Evolutionary conservation across 805 yeast genomes (phyloP), one percentile per base, ranked within the genome.

Genomic region (Clavispora phyllophila): DNA sequence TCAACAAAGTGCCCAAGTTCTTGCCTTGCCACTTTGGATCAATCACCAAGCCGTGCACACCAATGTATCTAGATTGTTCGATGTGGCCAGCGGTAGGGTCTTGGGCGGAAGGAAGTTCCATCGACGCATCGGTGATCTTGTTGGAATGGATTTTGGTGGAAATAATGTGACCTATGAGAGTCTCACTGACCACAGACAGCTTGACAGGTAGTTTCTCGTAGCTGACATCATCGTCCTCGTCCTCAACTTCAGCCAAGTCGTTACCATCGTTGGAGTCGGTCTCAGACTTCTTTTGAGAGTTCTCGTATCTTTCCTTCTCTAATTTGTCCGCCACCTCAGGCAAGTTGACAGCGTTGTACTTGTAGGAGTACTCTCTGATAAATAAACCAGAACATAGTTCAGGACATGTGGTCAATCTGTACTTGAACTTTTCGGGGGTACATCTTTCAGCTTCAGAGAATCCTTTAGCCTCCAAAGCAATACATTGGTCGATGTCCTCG

Each of bases 301-400:
- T 17, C 20, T 29, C 33, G 24, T 51, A 42, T n/a, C 48, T 58
- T 17, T 63, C 63, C 37, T 58, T 51, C 31, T 60, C 63, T 43
- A 66, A 56, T 33, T 50, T 46, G 17, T 61, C 65, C 12, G 73
- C 73, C 5, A 63, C 66, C 24, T 62, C 66, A 2, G 74, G 74
- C 46, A 68, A 59, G 49, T 68, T 68, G 40, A 66, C 61, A 12
- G 73, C 68, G 40, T 65, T 64, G 55, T 68, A 73, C 48, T 63
- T 63, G 54, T 69, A 64, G 24, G 58, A 69, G 62, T 84, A 84
- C 43, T 79, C 79, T 57, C 96, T 73, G 40, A 88, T 72, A 57
- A 91, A 93, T 43, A 93, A 72, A 2, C 98, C 98, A 5, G 90
- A 79, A 50, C 93, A 81, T 44, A 91, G 75, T 61, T 91, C 99